phyloP scores from a whole-genome alignment of 2,329 filamentous ascomycete genomes.

The Colletotrichum acutatum region DNA sequence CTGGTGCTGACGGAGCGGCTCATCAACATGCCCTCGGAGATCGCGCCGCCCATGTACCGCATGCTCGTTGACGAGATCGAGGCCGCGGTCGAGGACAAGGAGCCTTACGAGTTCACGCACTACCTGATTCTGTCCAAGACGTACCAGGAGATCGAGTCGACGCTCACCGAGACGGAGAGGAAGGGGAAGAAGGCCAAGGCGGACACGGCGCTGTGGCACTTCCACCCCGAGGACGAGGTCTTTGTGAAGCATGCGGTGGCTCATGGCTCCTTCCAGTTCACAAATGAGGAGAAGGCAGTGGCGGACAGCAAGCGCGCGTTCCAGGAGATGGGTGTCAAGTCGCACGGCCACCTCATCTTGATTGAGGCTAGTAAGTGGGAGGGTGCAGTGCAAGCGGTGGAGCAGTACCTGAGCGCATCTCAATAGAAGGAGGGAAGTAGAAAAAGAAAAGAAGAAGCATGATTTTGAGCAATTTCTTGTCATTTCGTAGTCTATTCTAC shows the following conservation, averaged over 20 bases:
- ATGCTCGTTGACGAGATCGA: constrained; percentile 94
- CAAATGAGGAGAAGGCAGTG: constrained; percentile 81
- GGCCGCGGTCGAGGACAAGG: constrained; percentile 87
- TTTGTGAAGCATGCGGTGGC: constrained; percentile 80
- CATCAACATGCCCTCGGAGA: constrained; percentile 96
- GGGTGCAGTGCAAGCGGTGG: constrained; percentile 78
- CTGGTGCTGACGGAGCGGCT: constrained; percentile 91
- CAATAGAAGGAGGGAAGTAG: constrained; percentile 34
- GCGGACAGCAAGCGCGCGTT: constrained; percentile 95
- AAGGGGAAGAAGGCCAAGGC: constrained; percentile 75
- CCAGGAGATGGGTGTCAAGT: constrained; percentile 89
- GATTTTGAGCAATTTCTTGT: constrained; percentile 15
- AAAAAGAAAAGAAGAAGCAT: constrained; percentile 36
- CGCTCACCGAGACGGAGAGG: constrained; percentile 72
- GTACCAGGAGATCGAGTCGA: constrained; percentile 89
- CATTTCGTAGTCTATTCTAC: constrained; percentile 23
- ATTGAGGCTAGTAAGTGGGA: constrained; percentile 84
- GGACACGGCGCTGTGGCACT: constrained; percentile 80
- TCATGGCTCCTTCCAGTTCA: constrained; percentile 79
- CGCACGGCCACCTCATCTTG: constrained; percentile 85
- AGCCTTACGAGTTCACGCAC: constrained; percentile 93
- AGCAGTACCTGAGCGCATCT: constrained; percentile 74
- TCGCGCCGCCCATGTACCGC: constrained; percentile 91
- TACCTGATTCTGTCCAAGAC: constrained; percentile 92
- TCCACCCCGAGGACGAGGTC: constrained; percentile 96